Base-by-base conservation (phyloP, 768 basidiomycete species). In the Leucocoprinus leucothites region DNA sequence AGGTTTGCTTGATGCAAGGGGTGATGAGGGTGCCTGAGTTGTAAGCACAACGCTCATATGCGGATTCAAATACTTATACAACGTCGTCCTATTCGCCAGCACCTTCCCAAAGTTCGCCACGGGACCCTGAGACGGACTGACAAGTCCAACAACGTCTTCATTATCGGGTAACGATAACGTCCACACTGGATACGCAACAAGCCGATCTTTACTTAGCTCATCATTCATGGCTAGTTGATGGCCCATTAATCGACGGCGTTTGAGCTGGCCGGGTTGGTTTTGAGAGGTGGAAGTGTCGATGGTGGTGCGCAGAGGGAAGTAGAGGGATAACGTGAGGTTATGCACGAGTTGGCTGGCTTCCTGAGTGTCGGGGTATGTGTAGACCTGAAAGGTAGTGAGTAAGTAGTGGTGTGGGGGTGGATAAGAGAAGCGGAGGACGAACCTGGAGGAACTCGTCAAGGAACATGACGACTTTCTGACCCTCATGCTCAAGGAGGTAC, bases 1-100 rank as follows among this genome's bases (percentile, higher is more conserved):
- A 31, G 24, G 14, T 6, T 4, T n/a, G 16, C 11, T 38, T 4
- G 38, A 3, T 13, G 9, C 38, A 3, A 13, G 31, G 5, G 38
- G 16, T 38, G 38, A 13, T 13, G 16, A 9, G 14, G 38, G 38
- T 38, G 38, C 22, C 25, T 42, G 40, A 6, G 36, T 69, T 5
- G 91, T 91, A 26, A 87, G 70, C 35, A 92, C 74, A 7, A 82
- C 81, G 47, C 87, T 75, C 31, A 94, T 61, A 61, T 91, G 84
- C 7, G 87, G 88, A 66, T 96, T 96, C 57, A 98, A 78, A 64
- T 97, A 96, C 71, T 98, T 98, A 77, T 97, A 96, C 56, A 98
- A 67, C 28, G 94, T 94, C 35, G 84, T 85, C 51, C 94, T 83
- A 68, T 95, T 88, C 2, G 91, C 94, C 3, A 92, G 74, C 3